Base-by-base conservation (phyloP, 495 filamentous ascomycete species). In the Penicillium maclennaniae region DNA sequence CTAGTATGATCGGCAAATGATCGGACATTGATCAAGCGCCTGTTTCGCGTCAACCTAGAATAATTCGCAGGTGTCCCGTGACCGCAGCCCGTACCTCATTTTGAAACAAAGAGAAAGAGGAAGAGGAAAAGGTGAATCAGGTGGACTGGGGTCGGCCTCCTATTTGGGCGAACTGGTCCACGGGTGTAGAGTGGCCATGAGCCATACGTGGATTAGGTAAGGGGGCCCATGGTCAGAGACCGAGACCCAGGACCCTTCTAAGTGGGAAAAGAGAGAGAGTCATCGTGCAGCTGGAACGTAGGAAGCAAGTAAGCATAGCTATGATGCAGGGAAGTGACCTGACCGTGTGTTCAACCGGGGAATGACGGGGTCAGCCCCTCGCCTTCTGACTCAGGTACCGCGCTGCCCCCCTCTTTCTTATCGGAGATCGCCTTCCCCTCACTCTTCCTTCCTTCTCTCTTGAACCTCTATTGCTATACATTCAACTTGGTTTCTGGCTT, bases 311-410 rank as follows among this genome's bases (percentile, higher is more conserved):
- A 31, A 28, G 27, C 23, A 34, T 19, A 17, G 26, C 25, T 19
- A 43, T 43, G 48, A 43, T 43, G 39, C 48, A 43, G 9, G 40
- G 16, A 19, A 31, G 41, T 43, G 41, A 34, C 31, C 31, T 34
- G 31, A 10, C 31, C 31, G 31, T 34, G 42, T 34, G 25, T n/a
- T 19, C 28, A 23, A 27, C 40, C 28, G 54, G 49, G 44, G 54
- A 60, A 62, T 65, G 62, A 65, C 59, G 43, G 45, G 49, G 58
- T 56, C 58, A 60, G 49, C 42, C 20, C 25, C 40, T 15, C 40
- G 8, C 7, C 39, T 34, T 58, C 56, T 62, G 60, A 62, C 41
- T 62, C 60, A 62, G 60, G 60, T 50, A 59, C 55, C 49, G 53
- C 53, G 45, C 50, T 50, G 45, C 21, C 20, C 37, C 47, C 51